Conservation (phyloP, 1,284 basidiomycete species). For the Tausonia pullulans region DNA sequence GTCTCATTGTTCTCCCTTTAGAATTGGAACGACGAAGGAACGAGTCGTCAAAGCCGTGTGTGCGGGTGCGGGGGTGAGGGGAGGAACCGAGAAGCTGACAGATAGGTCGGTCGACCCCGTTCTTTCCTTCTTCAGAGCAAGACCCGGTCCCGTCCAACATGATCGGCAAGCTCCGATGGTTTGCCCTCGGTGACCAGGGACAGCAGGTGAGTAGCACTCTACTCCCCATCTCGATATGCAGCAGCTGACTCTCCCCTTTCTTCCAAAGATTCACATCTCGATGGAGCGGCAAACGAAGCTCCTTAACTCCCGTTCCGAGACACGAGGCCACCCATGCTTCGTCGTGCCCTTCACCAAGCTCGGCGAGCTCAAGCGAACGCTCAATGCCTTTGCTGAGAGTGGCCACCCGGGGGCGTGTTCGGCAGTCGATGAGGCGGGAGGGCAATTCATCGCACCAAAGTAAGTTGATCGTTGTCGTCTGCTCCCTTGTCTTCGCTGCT, state of each 20-base stretch:
- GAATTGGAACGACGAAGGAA: not conserved
- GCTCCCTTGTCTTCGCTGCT: not conserved
- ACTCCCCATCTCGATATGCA: not conserved
- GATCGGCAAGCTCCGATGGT: conserved; percentile 14
- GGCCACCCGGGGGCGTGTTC: conserved; percentile 6
- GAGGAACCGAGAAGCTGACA: too few species aligned
- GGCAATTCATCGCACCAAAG: not conserved
- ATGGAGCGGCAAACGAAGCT: conserved; percentile 1
- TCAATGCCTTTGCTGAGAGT: not conserved
- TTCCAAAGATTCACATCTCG: conserved; percentile 13
- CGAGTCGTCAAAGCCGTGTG: not conserved
- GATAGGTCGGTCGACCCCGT: too few species aligned
- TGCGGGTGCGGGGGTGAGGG: not conserved
- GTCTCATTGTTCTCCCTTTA: not conserved
- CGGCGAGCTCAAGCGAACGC: not conserved
- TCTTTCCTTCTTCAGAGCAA: not conserved
- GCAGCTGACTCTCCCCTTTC: not conserved
- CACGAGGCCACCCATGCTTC: conserved; percentile 13
- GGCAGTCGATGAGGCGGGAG: not conserved
- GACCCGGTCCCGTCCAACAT: conserved; percentile 9
- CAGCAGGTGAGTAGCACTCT: conserved; percentile 7
- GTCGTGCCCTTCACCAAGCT: conserved; percentile 1
- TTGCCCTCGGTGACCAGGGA: not conserved
- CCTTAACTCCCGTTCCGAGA: not conserved
- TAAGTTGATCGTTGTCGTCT: not conserved